phyloP scores from a whole-genome alignment of 169 alveolate genomes.

The Plasmodium inui region DNA sequence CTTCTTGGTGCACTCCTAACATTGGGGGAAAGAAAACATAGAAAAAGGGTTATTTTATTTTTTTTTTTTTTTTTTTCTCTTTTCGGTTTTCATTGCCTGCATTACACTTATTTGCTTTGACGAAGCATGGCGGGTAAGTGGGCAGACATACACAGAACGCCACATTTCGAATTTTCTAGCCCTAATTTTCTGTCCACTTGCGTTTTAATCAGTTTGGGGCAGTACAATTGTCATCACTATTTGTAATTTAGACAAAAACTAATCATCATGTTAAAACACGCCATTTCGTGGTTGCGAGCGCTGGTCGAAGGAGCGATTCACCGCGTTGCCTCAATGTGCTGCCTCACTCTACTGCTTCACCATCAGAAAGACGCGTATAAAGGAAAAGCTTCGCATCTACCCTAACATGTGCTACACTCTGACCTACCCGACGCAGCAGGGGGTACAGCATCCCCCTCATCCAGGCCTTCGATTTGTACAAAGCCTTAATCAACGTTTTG shows the following conservation, averaged over 20 bases:
- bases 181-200: neutral
- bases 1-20: slow-evolving; percentile 91
- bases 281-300: neutral
- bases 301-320: neutral
- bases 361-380: too few relatives aligned
- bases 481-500: slow-evolving; percentile 93
- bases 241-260: slow-evolving; percentile 80
- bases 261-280: slow-evolving; percentile 80
- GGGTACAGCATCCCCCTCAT: slow-evolving; percentile 96
- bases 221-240: slow-evolving; percentile 78
- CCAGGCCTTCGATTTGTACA: slow-evolving; percentile 97
- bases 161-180: neutral
- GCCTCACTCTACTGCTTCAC: neutral
- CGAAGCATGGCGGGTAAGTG: neutral
- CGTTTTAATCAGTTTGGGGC: slow-evolving; percentile 87
- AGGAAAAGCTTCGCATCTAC: too few relatives aligned
- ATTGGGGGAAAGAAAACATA: neutral
- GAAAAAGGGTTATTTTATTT: neutral
- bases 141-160: neutral
- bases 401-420: neutral
- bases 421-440: slow-evolving; percentile 88
- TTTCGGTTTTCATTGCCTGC: neutral
- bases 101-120: neutral
- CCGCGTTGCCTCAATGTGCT: neutral
- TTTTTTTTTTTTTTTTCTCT: neutral